Evolutionary conservation across 2,329 filamentous ascomycete genomes (phyloP), one percentile per base, ranked within the genome.

Genomic region (Penicillium italicum): DNA sequence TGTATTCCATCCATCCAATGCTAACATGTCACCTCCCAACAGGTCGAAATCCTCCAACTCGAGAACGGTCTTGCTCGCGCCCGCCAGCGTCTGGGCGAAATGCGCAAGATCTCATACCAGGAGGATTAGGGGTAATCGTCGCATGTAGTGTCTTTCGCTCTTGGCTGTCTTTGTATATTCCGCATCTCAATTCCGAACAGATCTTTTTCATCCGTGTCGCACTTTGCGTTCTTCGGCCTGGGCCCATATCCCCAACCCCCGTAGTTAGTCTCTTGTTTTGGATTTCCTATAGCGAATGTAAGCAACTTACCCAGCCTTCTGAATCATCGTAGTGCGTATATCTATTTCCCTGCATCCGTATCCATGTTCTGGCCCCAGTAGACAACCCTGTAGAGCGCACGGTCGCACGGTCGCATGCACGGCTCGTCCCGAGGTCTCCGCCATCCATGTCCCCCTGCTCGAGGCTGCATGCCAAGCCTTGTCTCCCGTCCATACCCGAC

Each of bases 21-120:
- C 59, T 66, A 57, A 66, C 44, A 12, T 36, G 30, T 30, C 16
- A 30, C 34, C 33, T 41, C 48, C 3, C n/a, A 38, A 61, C 69
- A 96, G 91, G 94, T 99, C 71, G 92, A 99, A 76, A 99, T 99
- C 64, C 80, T 97, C 53, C 91, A 97, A 75, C 82, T 99, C 62
- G 92, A 97, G 77, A 99, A 97, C 69, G 78, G 85, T 28, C 82
- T 99, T 37, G 82, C 86, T 9, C 80, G 89, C 31, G 94, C 94
- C 40, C 82, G 93, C 65, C 86, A 88, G 69, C 82, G 91, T 51
- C 79, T 99, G 61, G 93, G 94, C 61, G 94, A 99, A 82, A 97
- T 99, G 94, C 86, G 94, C 72, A 97, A 97, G 84, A 90, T 96
- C 60, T 93, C 89, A 5, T 97, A 97, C 77, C 88, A 89, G 71